Evolutionary conservation across 306 rosid species (phyloP).

Genomic region (Alnus rubra): DNA sequence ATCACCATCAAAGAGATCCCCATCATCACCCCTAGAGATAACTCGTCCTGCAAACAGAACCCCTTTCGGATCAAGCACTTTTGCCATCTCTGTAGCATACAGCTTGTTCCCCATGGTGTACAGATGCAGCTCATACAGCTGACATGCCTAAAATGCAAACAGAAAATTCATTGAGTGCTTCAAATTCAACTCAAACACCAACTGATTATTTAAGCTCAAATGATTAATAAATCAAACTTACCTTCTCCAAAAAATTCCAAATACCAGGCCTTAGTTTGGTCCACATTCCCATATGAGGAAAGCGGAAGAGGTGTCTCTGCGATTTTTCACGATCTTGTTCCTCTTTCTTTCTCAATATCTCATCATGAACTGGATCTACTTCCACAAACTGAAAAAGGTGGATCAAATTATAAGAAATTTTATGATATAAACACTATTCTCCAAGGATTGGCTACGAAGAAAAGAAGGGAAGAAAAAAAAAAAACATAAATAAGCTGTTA

Average conservation of each 20-base stretch:
- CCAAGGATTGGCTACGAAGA: neutral
- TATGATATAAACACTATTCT: slow-evolving; percentile 16
- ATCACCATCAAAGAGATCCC: slow-evolving; percentile 72
- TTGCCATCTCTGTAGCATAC: slow-evolving; percentile 99
- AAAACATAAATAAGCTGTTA: slow-evolving; percentile 35
- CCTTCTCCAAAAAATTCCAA: slow-evolving; percentile 98
- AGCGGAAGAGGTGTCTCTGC: slow-evolving; percentile 87
- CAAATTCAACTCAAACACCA: slow-evolving; percentile 18
- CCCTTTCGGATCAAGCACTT: slow-evolving; percentile 94
- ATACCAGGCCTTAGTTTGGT: slow-evolving; percentile 97
- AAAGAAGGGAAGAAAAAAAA: neutral
- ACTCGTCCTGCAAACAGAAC: slow-evolving; percentile 87
- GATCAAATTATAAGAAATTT: slow-evolving; percentile 28
- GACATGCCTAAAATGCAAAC: slow-evolving; percentile 75
- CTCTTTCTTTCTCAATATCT: slow-evolving; percentile 89
- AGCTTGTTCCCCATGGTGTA: slow-evolving; percentile 99
- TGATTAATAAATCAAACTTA: slow-evolving; percentile 29
- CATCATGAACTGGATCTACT: slow-evolving; percentile 92
- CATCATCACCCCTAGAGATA: slow-evolving; percentile 92
- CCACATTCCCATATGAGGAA: slow-evolving; percentile 99
- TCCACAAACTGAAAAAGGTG: slow-evolving; percentile 74
- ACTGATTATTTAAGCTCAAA: slow-evolving; percentile 11
- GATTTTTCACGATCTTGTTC: slow-evolving; percentile 78
- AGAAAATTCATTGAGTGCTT: slow-evolving; percentile 21
- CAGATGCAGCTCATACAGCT: slow-evolving; percentile 92